These are phyloP conservation scores for Diaporthe nobilis DNA, from an alignment of 2,329 filamentous ascomycete genomes.

Conservation along the genomic window DNA sequence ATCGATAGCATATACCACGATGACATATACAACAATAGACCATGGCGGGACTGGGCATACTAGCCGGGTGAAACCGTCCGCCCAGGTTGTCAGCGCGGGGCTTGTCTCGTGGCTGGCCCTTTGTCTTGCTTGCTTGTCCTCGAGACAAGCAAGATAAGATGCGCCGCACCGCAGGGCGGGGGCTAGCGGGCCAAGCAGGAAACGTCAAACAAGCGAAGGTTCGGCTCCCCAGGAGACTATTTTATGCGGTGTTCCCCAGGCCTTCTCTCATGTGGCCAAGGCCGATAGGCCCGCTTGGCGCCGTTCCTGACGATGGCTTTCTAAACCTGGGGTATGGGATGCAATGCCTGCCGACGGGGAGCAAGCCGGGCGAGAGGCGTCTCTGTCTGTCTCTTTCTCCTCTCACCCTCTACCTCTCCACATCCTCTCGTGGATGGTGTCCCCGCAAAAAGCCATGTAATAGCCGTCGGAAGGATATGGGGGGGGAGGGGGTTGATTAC, in stretches of 20 bases:
- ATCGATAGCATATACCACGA: not conserved
- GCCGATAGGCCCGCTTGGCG: constrained; percentile 30
- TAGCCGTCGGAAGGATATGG: not conserved
- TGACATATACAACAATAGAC: not conserved
- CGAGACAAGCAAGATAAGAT: not conserved
- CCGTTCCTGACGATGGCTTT: constrained; percentile 27
- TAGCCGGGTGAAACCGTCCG: not conserved
- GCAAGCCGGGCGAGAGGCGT: not conserved
- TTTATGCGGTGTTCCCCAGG: constrained; percentile 22
- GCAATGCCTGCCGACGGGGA: not conserved
- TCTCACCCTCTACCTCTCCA: not conserved
- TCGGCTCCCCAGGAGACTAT: not conserved
- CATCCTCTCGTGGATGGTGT: not conserved
- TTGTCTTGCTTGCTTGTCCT: not conserved
- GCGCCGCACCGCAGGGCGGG: constrained; percentile 1
- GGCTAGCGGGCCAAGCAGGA: constrained; percentile 20
- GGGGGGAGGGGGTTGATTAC: not conserved
- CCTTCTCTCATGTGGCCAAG: constrained; percentile 17
- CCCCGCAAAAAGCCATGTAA: not conserved
- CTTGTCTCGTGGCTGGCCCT: not conserved
- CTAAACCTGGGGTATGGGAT: not conserved
- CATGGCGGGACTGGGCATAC: not conserved
- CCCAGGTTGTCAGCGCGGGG: not conserved
- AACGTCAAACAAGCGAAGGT: constrained; percentile 28
- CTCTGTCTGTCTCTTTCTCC: not conserved